phyloP scores from a whole-genome alignment of 495 filamentous ascomycete species.

The Penicillium crystallinum region DNA sequence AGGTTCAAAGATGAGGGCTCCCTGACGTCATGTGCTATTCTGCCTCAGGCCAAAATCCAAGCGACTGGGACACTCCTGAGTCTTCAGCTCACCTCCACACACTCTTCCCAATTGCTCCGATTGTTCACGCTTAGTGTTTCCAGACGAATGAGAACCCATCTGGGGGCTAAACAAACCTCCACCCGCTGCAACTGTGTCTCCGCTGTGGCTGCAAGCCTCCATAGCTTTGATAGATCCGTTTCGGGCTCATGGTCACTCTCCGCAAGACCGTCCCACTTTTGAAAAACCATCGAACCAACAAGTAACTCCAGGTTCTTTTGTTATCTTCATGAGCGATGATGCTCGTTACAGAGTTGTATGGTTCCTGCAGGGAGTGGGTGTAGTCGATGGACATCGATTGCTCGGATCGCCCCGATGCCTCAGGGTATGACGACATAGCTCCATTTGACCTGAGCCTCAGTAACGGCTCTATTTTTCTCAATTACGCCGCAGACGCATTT shows the following conservation, averaged over 20 bases:
- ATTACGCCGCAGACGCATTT: background rate
- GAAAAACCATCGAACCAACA: background rate
- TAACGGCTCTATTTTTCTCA: background rate
- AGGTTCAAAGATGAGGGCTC: conserved; percentile 1
- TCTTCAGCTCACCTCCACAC: background rate
- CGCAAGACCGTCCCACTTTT: background rate
- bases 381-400: background rate
- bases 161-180: background rate
- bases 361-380: background rate
- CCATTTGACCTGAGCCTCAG: conserved; percentile 19
- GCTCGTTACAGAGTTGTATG: background rate
- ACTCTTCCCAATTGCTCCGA: background rate
- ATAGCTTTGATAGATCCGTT: background rate
- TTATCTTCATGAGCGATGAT: background rate
- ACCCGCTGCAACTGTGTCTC: background rate
- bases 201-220: background rate
- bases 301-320: background rate
- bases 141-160: background rate
- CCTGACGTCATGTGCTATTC: conserved; percentile 19
- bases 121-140: background rate
- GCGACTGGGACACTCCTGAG: background rate
- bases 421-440: conserved; percentile 19
- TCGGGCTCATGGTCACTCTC: background rate
- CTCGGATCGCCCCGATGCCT: conserved; percentile 16
- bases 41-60: conserved; percentile 12